Evolutionary conservation across 106 monocot genomes (phyloP).

Genomic region (Platanthera guangdongensis): DNA sequence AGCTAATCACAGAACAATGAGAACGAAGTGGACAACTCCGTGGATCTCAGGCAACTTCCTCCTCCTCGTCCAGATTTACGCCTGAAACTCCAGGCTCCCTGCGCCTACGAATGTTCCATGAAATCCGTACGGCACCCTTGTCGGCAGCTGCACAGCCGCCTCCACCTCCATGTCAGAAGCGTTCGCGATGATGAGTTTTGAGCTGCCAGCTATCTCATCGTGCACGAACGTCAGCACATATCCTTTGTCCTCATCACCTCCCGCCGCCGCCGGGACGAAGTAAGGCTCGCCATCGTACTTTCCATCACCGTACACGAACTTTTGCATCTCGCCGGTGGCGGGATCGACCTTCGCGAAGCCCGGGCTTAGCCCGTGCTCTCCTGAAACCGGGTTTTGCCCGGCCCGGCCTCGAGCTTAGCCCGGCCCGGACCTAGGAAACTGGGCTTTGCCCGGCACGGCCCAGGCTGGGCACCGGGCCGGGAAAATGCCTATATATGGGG

Average conservation of each 20-base stretch:
- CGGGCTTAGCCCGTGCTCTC: too few relatives aligned
- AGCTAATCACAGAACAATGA: neutral
- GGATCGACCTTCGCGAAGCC: slow-evolving; percentile 67
- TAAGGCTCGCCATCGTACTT: slow-evolving; percentile 49
- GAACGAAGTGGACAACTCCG: neutral
- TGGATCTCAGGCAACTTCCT: slow-evolving; percentile 4
- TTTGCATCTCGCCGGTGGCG: slow-evolving; percentile 26
- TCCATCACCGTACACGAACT: slow-evolving; percentile 32
- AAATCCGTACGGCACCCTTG: slow-evolving; percentile 64
- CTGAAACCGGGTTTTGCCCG: too few relatives aligned
- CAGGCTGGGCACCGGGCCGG: too few relatives aligned
- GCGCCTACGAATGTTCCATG: slow-evolving; percentile 45
- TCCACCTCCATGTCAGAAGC: slow-evolving; percentile 31
- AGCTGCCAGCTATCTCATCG: slow-evolving; percentile 30
- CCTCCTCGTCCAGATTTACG: neutral
- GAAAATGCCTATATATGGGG: too few relatives aligned
- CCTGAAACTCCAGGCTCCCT: neutral
- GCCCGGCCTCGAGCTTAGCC: too few relatives aligned
- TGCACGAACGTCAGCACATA: slow-evolving; percentile 36
- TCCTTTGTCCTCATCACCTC: slow-evolving; percentile 44
- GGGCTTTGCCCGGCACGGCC: too few relatives aligned
- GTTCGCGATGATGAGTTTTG: slow-evolving; percentile 47
- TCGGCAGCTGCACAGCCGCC: slow-evolving; percentile 44
- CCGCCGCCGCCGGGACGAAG: slow-evolving; percentile 25
- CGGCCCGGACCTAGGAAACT: too few relatives aligned